Conservation (phyloP, 306 rosid species). For the Adenanthera pavonina region DNA sequence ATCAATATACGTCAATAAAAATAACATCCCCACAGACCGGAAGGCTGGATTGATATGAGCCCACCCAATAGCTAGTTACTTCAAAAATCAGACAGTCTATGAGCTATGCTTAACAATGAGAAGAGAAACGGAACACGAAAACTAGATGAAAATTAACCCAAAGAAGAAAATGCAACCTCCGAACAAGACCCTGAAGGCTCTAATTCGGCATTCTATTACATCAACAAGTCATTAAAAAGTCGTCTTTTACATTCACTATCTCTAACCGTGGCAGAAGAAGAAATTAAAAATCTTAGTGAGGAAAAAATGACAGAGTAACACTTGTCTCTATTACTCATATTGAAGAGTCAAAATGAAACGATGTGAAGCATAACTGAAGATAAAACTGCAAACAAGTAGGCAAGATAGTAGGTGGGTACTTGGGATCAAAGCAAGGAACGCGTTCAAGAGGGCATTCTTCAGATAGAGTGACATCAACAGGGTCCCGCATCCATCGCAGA, state of each 20-base stretch:
- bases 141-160: neutral
- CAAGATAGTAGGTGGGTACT: constrained; percentile 29
- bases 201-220: neutral
- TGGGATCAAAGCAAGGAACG: constrained; percentile 67
- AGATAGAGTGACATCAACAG: constrained; percentile 61
- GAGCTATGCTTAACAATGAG: neutral
- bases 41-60: neutral
- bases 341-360: neutral
- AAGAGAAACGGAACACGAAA: neutral
- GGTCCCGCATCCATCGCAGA: constrained; percentile 95
- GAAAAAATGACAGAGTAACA: neutral
- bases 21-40: neutral
- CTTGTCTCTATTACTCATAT: neutral
- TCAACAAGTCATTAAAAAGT: neutral
- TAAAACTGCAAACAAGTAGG: neutral
- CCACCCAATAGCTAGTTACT: neutral
- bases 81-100: neutral
- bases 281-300: neutral
- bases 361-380: neutral
- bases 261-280: neutral
- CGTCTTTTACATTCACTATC: neutral
- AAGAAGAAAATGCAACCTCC: neutral
- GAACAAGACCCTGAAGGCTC: neutral
- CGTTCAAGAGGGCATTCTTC: constrained; percentile 54
- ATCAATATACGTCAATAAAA: neutral